Base-by-base conservation (phyloP, 1,284 basidiomycete genomes). In the Phylloboletellus chloephorus region DNA sequence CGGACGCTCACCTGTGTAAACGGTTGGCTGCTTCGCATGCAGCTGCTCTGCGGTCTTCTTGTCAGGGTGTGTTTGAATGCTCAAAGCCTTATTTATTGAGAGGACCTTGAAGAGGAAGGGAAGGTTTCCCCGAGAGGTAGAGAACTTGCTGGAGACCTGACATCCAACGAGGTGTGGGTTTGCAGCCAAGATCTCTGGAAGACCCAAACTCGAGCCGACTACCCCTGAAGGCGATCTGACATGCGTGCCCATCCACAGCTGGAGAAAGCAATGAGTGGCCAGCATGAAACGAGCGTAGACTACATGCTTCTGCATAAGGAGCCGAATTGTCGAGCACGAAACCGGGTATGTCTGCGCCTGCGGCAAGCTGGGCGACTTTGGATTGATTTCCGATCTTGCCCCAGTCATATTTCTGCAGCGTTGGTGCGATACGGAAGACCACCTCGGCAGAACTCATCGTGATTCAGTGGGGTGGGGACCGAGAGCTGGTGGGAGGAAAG, bases 191-290 rank as follows among this genome's bases (percentile, higher is more conserved):
- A 86, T 64, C 12, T 77, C 67, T 2, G 79, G 74, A 30, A 92
- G 79, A 33, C 55, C 63, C 47, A 59, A 55, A 9, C 66, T 65
- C 17, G 72, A 65, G 3, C 66, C 67, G 9, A 68, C 49, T 17
- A 88, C 66, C 33, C 69, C 76, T 2, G 92, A 93, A 0, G 95
- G 95, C 8, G 91, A 79, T 17, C 77, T 88, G 1, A 89, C 77
- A 58, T 98, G 96, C 0, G 96, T 98, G 12, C 96, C 96, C 95
- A 98, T 98, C 96, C 96, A 99, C 31, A 96, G 69, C 90, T 95
- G 55, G 37, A 39, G 22, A 26, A 31, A 26, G 32, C 44, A 12
- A 12, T 41, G 34, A 51, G n/a, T 21, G 7, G n/a, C 13, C 13
- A 19, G 8, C 26, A 26, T 23, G 38, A 15, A 29, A 41, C 11